Base-by-base conservation (phyloP, 83 land plant species). In the Diphasiastrum complanatum region DNA sequence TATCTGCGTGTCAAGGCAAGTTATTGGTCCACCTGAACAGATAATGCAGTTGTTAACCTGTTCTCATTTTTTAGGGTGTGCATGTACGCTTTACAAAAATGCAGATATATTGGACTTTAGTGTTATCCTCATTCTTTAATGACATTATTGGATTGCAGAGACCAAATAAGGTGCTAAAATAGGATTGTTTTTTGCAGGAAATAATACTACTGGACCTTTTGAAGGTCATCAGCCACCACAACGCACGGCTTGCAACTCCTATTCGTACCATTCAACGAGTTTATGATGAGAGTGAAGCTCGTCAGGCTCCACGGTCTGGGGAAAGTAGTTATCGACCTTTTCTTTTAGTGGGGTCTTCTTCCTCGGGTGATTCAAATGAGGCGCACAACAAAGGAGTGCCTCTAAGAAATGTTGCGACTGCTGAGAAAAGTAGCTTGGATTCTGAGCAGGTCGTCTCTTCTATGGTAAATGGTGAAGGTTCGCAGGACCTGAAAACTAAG, bases 211-310 rank as follows among this genome's bases (percentile, higher is more conserved):
- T 87, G 70, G 91, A 92, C 38, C 82, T 92, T 33, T 66, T 92
- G 33, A 85, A 78, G 64, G 88, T 92, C 18, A 88, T 92, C 52
- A 83, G 91, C 51, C 98, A 92, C 37, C 98, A 92, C 65, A 62
- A 78, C 63, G 98, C 98, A 2, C 85, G 98, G 23, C 79, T 92
- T 37, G 98, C 98, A 34, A 92, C 98, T 20, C 98, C 98, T 19
- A 88, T 92, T 22, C 86, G 99, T 16, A 79, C 99, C 1, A 61
- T 95, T 8, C 97, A 86, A 68, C 88, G 86, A 60, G 70, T 81
- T 32, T 60, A 70, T 45, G 80, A 73, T 62, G 89, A 89, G 52
- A 67, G 59, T 5, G 92, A 82, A 62, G 18, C 75, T 33, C 80
- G 93, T 28, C 78, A 79, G 59, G 19, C 81, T 6, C 86, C 96